Evolutionary conservation across 345 rosid species (phyloP).

Genomic region (Euphorbia peplus): DNA sequence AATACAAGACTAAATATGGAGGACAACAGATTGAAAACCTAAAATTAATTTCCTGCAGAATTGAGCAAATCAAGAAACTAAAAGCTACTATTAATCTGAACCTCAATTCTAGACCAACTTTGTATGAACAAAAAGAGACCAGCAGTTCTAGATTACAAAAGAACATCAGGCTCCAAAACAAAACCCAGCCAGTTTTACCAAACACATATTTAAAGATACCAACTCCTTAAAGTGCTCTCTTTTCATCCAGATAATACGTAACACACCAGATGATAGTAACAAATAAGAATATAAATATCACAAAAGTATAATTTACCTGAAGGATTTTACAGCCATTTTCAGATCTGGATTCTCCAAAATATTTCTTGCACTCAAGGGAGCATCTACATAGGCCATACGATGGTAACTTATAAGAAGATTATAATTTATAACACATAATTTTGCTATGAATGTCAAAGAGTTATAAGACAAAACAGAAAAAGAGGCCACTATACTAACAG

Average conservation of each 20-base stretch:
- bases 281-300: background rate
- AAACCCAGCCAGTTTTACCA: background rate
- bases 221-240: background rate
- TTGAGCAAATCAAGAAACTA: background rate
- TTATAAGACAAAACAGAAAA: too few relatives aligned
- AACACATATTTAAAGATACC: background rate
- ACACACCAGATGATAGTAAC: background rate
- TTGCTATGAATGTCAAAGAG: background rate
- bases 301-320: conserved; percentile 45
- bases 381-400: conserved; percentile 43
- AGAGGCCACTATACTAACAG: background rate
- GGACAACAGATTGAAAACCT: background rate
- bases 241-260: background rate
- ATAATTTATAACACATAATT: background rate
- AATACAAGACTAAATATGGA: background rate
- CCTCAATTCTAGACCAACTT: background rate
- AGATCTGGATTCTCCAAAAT: conserved; percentile 83
- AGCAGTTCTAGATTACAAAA: background rate
- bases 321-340: conserved; percentile 76
- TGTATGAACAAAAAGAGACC: background rate
- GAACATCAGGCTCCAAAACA: background rate
- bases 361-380: conserved; percentile 80
- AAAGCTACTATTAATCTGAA: background rate
- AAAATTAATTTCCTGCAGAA: background rate
- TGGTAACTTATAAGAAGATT: background rate